These are phyloP conservation scores for Coemansia sp. DNA, from an alignment of 192 early-diverging fungal genomes.

Conservation along the genomic window DNA sequence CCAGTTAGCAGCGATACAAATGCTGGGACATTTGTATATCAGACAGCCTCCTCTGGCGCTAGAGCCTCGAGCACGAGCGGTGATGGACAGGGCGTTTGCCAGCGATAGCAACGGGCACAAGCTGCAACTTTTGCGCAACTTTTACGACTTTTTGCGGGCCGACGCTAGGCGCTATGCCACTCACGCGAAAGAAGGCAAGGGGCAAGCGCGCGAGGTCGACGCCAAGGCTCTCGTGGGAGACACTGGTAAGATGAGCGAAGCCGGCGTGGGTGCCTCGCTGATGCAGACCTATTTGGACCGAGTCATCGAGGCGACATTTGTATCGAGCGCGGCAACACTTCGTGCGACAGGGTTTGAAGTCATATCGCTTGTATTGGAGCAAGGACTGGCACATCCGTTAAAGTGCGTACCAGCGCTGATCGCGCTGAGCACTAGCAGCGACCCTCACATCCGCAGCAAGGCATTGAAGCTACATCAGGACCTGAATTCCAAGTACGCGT, in stretches of 20 bases:
- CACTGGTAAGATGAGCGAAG: constrained; percentile 77
- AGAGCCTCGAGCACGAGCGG: constrained; percentile 44
- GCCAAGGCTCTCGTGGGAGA: constrained; percentile 78
- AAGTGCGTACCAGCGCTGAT: constrained; percentile 88
- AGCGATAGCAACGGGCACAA: constrained; percentile 53
- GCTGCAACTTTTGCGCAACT: constrained; percentile 68
- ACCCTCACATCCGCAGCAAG: constrained; percentile 64
- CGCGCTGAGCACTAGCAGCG: constrained; percentile 75
- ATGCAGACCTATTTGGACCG: constrained; percentile 85
- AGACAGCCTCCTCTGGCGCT: constrained; percentile 69
- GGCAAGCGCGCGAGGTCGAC: constrained; percentile 57
- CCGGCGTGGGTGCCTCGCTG: constrained; percentile 81
- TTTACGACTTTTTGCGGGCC: constrained; percentile 65
- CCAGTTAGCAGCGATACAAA: constrained; percentile 59
- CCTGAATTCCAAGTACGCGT: constrained; percentile 80
- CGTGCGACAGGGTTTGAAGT: constrained; percentile 76
- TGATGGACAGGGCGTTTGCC: constrained; percentile 72
- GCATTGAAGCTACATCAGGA: constrained; percentile 72
- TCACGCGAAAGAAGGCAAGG: constrained; percentile 47
- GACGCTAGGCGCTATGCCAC: constrained; percentile 61
- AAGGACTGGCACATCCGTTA: constrained; percentile 88
- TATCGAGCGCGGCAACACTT: constrained; percentile 54
- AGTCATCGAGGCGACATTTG: constrained; percentile 74
- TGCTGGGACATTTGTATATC: constrained; percentile 70
- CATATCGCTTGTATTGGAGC: constrained; percentile 77